Conservation (phyloP, 2,329 filamentous ascomycete species). For the Cryoendolithus antarcticus region DNA sequence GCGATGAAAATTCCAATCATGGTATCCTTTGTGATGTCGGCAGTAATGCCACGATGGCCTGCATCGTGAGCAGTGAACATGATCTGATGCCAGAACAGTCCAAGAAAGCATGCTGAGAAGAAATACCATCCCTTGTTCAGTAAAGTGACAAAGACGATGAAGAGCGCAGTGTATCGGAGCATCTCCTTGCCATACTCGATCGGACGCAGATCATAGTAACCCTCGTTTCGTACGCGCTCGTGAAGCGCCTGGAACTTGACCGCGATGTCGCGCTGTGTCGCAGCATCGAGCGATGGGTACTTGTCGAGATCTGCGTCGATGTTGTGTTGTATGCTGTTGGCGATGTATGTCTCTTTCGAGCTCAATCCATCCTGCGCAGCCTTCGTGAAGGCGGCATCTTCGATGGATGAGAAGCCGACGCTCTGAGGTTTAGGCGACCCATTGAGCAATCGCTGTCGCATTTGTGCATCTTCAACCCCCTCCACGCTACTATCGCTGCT, state of each 20-base stretch:
- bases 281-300: constrained; percentile 42
- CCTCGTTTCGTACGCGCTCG: constrained; percentile 40
- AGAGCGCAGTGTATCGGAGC: constrained; percentile 42
- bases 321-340: constrained; percentile 25
- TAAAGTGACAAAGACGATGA: constrained; percentile 34
- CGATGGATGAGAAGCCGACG: background rate
- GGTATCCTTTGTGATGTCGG: constrained; percentile 46
- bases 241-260: constrained; percentile 46
- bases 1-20: constrained; percentile 51
- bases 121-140: constrained; percentile 44
- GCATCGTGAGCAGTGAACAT: constrained; percentile 58
- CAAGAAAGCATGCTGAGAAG: constrained; percentile 46
- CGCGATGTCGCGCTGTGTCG: constrained; percentile 43
- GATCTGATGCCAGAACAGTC: constrained; percentile 55
- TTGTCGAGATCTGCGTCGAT: constrained; percentile 24
- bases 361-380: background rate
- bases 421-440: too few relatives aligned
- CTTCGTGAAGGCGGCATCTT: background rate
- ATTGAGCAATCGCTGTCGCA: too few relatives aligned
- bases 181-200: constrained; percentile 49
- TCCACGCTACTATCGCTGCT: too few relatives aligned
- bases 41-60: constrained; percentile 50
- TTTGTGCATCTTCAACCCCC: too few relatives aligned
- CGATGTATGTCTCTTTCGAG: constrained; percentile 14
- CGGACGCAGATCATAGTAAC: constrained; percentile 48